phyloP scores from a whole-genome alignment of 2,329 filamentous ascomycete genomes.

The Metarhizium album region DNA sequence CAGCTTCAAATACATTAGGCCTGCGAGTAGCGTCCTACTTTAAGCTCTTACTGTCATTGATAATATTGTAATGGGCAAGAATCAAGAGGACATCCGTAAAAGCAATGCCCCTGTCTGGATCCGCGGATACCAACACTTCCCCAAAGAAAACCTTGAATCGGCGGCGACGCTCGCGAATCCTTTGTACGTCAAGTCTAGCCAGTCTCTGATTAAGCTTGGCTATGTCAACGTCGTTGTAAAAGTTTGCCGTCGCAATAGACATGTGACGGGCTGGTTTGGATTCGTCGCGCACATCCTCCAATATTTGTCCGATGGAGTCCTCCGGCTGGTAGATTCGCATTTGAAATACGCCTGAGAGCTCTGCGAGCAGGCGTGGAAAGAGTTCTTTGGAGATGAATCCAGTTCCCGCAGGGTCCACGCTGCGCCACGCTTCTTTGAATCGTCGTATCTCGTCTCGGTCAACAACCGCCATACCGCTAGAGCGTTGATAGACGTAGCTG shows the following conservation, averaged over 20 bases:
- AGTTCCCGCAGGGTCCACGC: conserved; percentile 81
- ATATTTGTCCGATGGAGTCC: conserved; percentile 73
- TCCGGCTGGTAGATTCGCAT: conserved; percentile 94
- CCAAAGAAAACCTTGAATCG: conserved; percentile 94
- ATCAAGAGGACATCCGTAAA: conserved; percentile 93
- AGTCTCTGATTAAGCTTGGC: conserved; percentile 65
- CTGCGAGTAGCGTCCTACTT: conserved; percentile 35
- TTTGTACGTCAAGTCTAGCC: conserved; percentile 58
- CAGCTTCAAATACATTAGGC: neutral
- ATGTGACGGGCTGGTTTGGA: conserved; percentile 40
- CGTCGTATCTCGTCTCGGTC: conserved; percentile 88
- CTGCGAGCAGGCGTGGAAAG: conserved; percentile 79
- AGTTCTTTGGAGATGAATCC: conserved; percentile 85
- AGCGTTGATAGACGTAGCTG: conserved; percentile 96
- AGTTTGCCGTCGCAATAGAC: conserved; percentile 42
- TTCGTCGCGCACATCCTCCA: conserved; percentile 68
- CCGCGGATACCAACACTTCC: conserved; percentile 87
- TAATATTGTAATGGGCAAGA: conserved; percentile 95
- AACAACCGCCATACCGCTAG: conserved; percentile 81
- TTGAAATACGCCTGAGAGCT: conserved; percentile 89
- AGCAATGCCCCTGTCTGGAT: conserved; percentile 78
- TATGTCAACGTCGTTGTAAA: conserved; percentile 56
- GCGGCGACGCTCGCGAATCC: conserved; percentile 63
- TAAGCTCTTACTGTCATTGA: conserved; percentile 92
- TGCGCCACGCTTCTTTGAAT: conserved; percentile 98